phyloP scores from a whole-genome alignment of 441 rosid genomes.

The Pelargonium fulgidum region DNA sequence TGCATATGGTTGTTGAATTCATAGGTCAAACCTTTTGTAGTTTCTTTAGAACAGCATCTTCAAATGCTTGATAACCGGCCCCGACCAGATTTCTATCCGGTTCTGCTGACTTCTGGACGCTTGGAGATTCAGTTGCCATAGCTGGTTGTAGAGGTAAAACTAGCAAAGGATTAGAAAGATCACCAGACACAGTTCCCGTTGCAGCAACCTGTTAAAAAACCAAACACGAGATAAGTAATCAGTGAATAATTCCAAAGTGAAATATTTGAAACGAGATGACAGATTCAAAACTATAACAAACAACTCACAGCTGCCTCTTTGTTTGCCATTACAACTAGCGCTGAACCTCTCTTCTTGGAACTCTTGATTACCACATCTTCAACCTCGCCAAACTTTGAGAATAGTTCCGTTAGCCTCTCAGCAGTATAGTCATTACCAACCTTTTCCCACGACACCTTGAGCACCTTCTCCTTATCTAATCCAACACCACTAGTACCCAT shows the following conservation, averaged over 20 bases:
- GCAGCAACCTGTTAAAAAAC: slow-evolving; percentile 57
- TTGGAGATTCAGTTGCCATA: slow-evolving; percentile 30
- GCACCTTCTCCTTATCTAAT: slow-evolving; percentile 54
- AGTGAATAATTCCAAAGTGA: background rate
- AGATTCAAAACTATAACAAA: background rate
- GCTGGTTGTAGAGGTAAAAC: slow-evolving; percentile 60
- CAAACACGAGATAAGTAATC: slow-evolving; percentile 10
- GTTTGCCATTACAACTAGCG: slow-evolving; percentile 69
- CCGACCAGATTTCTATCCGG: slow-evolving; percentile 55
- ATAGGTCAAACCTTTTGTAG: slow-evolving; percentile 40
- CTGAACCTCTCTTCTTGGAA: slow-evolving; percentile 65
- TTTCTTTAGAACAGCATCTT: slow-evolving; percentile 54
- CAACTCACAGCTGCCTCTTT: slow-evolving; percentile 67
- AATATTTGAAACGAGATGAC: background rate
- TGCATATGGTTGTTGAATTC: background rate
- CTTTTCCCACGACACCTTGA: slow-evolving; percentile 81
- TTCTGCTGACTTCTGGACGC: slow-evolving; percentile 33
- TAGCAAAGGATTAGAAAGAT: slow-evolving; percentile 60
- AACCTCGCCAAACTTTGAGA: slow-evolving; percentile 67
- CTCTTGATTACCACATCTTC: slow-evolving; percentile 73
- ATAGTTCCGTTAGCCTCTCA: slow-evolving; percentile 48
- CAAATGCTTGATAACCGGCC: slow-evolving; percentile 58
- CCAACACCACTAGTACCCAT: slow-evolving; percentile 25
- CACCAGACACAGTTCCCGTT: slow-evolving; percentile 42
- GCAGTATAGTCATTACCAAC: slow-evolving; percentile 55